Evolutionary conservation across 2,329 filamentous ascomycete genomes (phyloP), one percentile per base, ranked within the genome.

Genomic region (Aspergillus sp.): DNA sequence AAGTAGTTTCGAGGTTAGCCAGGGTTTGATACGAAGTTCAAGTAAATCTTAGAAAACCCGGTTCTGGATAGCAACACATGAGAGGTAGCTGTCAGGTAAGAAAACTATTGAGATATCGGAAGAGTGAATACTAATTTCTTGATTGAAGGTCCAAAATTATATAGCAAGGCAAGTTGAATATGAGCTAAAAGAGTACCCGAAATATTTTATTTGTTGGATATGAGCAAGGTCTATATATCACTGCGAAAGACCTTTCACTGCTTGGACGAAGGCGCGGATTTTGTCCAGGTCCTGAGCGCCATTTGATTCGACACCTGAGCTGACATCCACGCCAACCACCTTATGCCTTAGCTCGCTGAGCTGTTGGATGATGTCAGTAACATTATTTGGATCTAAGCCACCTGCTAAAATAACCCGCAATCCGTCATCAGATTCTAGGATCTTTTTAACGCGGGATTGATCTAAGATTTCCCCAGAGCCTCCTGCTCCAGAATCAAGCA

Each of bases 321-420:
- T 96, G 19, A 96, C 91, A 78, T 99, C 95, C 3, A 99, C 90
- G 2, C 89, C 93, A 35, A 92, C 79, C 12, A 97, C 84, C 59
- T 87, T 85, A 9, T 80, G 80, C 25, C 80, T 79, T 9, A 85
- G 72, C 6, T 83, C 79, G 0, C 87, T 88, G 15, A 93, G 77
- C 14, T 83, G 81, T 21, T 80, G 77, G 17, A 99, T 78, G 7
- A 85, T 82, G 5, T 85, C 79, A 1, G 79, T 79, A 5, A 99
- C 89, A 68, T 97, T 99, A 3, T 88, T 85, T 1, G 91, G 86
- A 59, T 87, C 87, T 55, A 99, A 72, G 0, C 95, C 96, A 12
- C 95, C 95, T 8, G 96, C 96, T 45, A 99, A 79, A 59, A 98
- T 78, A 4, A 96, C 81, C 27, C 84, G 83, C 59, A 98, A 73